Conservation (phyloP, 176 grass and related monocot species). For the Poa annua region DNA sequence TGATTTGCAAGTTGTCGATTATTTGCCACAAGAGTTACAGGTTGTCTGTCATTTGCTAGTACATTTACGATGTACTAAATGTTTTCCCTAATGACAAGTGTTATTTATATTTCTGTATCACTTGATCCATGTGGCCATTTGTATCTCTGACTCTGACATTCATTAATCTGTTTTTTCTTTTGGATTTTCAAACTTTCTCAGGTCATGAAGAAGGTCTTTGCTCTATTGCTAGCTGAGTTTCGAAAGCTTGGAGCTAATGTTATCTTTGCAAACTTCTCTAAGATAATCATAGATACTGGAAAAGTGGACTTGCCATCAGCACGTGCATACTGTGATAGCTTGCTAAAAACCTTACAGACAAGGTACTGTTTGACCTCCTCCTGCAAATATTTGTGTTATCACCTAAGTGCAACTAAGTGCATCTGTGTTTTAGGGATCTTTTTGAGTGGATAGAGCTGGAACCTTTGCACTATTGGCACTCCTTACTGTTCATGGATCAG, state of each 20-base stretch:
- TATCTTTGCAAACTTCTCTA: constrained; percentile 95
- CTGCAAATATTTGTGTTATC: constrained; percentile 28
- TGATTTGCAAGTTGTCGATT: constrained; percentile 19
- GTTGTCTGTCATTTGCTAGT: constrained; percentile 26
- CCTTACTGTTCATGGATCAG: constrained; percentile 96
- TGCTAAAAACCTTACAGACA: constrained; percentile 94
- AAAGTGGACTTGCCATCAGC: constrained; percentile 82
- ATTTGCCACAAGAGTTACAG: constrained; percentile 4
- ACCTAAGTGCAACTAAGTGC: constrained; percentile 31
- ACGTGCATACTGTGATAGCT: constrained; percentile 80
- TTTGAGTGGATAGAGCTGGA: constrained; percentile 99
- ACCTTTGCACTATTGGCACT: constrained; percentile 93
- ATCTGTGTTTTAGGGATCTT: constrained; percentile 72
- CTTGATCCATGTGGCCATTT: constrained; percentile 29
- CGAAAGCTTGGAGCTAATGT: constrained; percentile 85
- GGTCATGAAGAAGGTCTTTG: constrained; percentile 98
- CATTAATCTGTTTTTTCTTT: constrained; percentile 30
- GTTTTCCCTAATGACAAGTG: neutral
- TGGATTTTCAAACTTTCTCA: constrained; percentile 48
- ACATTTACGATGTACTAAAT: neutral
- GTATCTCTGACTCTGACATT: constrained; percentile 25
- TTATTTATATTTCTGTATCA: neutral
- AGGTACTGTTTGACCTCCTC: constrained; percentile 52
- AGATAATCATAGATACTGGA: constrained; percentile 98
- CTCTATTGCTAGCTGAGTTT: constrained; percentile 75